A percentile compares a stretch with the other conserved stretches of the same genome.
Evolutionary conservation across 2,329 filamentous ascomycete species (phyloP).

Genomic region (Colletotrichum tamarilloi): DNA sequence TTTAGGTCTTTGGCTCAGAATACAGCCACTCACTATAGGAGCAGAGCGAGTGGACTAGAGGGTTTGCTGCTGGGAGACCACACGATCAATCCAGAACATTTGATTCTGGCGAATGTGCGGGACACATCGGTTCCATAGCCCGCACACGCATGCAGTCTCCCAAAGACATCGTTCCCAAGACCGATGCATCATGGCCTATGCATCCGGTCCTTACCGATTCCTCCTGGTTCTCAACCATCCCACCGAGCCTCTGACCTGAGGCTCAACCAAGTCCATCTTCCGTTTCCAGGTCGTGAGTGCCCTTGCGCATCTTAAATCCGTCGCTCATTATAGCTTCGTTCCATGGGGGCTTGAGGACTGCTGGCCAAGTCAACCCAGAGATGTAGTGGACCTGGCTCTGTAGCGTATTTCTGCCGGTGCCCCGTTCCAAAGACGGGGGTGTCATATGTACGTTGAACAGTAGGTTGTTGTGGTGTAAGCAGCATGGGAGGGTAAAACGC

Average conservation of each 20-base stretch:
- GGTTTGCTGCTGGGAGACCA: constrained; percentile 12
- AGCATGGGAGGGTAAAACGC: constrained; percentile 30
- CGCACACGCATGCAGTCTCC: constrained; percentile 14
- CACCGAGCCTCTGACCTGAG: constrained; percentile 3
- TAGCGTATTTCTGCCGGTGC: constrained; percentile 29
- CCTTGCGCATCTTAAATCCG: constrained; percentile 14
- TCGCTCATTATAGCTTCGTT: constrained; percentile 34
- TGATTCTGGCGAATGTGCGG: background rate
- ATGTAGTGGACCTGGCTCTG: constrained; percentile 17
- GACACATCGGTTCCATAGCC: background rate
- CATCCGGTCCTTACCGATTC: constrained; percentile 6
- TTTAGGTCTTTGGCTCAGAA: constrained; percentile 30
- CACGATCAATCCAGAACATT: constrained; percentile 17
- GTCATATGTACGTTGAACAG: constrained; percentile 34
- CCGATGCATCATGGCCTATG: constrained; percentile 12
- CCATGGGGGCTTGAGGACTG: constrained; percentile 18
- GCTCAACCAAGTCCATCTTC: constrained; percentile 9
- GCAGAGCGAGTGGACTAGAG: constrained; percentile 28
- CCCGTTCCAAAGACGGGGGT: constrained; percentile 17
- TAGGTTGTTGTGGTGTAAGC: constrained; percentile 25
- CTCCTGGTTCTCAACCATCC: background rate
- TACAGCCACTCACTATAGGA: constrained; percentile 33
- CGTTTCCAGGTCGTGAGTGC: constrained; percentile 1
- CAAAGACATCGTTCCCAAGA: background rate
- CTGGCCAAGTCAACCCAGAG: constrained; percentile 13